phyloP scores from a whole-genome alignment of 2,329 filamentous ascomycete genomes.

The Fusarium sp. region DNA sequence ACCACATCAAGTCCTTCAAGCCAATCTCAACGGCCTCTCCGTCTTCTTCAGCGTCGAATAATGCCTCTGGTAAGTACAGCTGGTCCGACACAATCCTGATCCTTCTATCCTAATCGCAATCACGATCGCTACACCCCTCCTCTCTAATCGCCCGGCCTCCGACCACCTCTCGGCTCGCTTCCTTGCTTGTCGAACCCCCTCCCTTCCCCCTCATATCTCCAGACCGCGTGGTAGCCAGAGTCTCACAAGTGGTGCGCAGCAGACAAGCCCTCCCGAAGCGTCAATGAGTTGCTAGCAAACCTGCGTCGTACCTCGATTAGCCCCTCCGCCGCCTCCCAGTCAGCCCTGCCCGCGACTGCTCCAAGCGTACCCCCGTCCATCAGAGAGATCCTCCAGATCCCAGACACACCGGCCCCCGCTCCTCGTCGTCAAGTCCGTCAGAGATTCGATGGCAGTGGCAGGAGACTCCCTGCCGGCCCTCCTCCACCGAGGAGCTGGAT shows the following conservation, averaged over 20 bases:
- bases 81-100: conserved; percentile 4
- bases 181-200: conserved; percentile 36
- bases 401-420: conserved; percentile 64
- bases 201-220: conserved; percentile 30
- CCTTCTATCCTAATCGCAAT: neutral
- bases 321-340: conserved; percentile 43
- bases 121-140: conserved; percentile 36
- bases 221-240: conserved; percentile 46
- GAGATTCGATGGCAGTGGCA: conserved; percentile 60
- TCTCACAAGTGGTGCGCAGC: conserved; percentile 46
- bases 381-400: conserved; percentile 68
- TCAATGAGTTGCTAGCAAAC: conserved; percentile 71
- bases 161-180: conserved; percentile 45
- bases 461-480: conserved; percentile 67
- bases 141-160: conserved; percentile 23
- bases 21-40: conserved; percentile 67
- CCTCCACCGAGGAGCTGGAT: conserved; percentile 70
- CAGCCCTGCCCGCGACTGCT: conserved; percentile 48
- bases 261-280: conserved; percentile 55
- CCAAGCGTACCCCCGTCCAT: conserved; percentile 71
- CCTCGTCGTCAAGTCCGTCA: conserved; percentile 59
- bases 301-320: conserved; percentile 61
- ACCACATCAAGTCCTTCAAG: conserved; percentile 67
- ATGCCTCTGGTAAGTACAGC: conserved; percentile 45
- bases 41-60: conserved; percentile 40